Evolutionary conservation across 2,329 filamentous ascomycete species (phyloP), one percentile per base, ranked within the genome.

Genomic region (Diaporthe velutina): DNA sequence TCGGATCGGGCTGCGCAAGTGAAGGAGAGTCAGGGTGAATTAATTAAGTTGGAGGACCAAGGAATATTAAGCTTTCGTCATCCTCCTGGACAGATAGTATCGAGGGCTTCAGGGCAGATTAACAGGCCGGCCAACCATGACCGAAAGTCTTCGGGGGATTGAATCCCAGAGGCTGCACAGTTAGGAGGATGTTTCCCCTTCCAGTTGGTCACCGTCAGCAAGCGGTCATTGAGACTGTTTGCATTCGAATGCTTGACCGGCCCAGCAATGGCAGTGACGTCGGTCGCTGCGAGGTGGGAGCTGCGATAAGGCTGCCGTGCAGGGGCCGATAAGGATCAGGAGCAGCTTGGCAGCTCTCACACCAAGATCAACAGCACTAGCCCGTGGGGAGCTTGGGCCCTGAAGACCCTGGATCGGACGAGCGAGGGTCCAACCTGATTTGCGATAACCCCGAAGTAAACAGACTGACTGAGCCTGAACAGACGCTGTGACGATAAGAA

Each of bases 21-120:
- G 15, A 67, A 52, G 30, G 45, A 67, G 64, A 52, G 64, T 54
- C 45, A 68, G 64, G 64, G 33, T 22, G 40, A 68, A 54, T 33
- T 54, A 54, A 54, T 8, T 28, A 68, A 48, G 22, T 8, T 22
- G 35, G 48, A 30, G 33, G 45, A 54, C 45, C 64, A 54, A 40
- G 61, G 61, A 52, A 67, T 50, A 68, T 68, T 68, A 68, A 68
- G 64, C 64, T 68, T 68, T 28, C 22, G 64, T 40, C 64, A 54
- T 54, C n/a, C n/a, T 54, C 30, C 22, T 38, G 22, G 33, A 54
- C 45, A 68, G 45, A 52, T 17, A 38, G 33, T n/a, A 4, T 28
- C 19, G 48, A 17, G 40, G 45, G n/a, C 30, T 40, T 54, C 35
- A 30, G 48, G 15, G n/a, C n/a, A 22, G 30, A 40, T 25, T 12